phyloP scores from a whole-genome alignment of 2,329 filamentous ascomycete genomes.

The Alternaria angustiovoidea region DNA sequence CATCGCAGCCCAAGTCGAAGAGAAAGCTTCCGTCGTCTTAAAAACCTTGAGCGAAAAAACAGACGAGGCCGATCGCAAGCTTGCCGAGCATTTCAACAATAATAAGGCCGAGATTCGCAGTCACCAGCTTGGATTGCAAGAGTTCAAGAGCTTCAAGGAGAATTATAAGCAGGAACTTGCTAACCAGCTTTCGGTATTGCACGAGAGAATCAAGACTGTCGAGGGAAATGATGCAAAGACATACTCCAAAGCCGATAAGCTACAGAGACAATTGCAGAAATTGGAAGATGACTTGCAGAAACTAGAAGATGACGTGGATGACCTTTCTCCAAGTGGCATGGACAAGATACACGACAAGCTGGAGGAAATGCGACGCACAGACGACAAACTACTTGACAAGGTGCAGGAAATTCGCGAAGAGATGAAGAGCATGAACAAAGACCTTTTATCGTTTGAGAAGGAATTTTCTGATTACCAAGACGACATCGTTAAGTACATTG shows the following conservation, averaged over 20 bases:
- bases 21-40: not conserved
- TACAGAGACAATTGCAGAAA: not conserved
- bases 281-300: not conserved
- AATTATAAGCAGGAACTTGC: not conserved
- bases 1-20: not conserved
- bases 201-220: not conserved
- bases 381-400: not conserved
- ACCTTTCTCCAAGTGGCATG: not conserved
- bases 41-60: not conserved
- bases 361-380: not conserved
- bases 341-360: not conserved
- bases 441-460: not conserved
- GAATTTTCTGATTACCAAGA: not conserved
- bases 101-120: not conserved
- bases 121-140: not conserved
- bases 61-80: not conserved
- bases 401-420: not conserved
- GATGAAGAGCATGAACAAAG: not conserved
- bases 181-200: conserved; percentile 2
- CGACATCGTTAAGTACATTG: not conserved
- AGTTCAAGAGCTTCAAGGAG: not conserved
- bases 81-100: not conserved
- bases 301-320: not conserved
- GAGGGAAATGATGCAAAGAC: not conserved
- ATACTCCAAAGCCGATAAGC: not conserved